Evolutionary conservation across 495 filamentous ascomycete species (phyloP), one percentile per base, ranked within the genome.

Genomic region (Aspergillus nanangensis): DNA sequence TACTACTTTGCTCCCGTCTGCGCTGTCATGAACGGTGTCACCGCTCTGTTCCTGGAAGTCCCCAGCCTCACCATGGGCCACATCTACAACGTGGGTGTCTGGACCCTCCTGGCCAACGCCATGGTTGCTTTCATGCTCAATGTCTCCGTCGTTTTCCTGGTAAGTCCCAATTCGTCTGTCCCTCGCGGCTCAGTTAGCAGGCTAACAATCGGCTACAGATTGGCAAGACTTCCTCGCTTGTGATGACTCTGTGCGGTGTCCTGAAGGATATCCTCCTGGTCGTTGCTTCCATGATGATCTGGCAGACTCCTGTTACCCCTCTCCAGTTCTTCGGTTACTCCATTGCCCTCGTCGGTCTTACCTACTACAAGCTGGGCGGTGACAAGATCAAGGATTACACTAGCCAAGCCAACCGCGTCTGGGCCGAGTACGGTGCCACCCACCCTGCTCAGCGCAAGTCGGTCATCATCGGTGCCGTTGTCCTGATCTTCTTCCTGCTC

Each of bases 181-280:
- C 10, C 22, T 38, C n/a, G 4, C 22, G 9, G 5, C 17, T 17
- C 10, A 3, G 24, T 23, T 15, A 18, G 42, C 22, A 43, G 44
- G 40, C 29, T 48, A 45, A 45, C 44, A 44, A 11, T 38, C 10
- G 1, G 1, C 42, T 33, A 43, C 54, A 96, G 90, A 98, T 98
- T 67, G 93, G 93, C 70, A 92, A 89, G 74, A 98, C 93, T 18
- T 96, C 92, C 0, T 92, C 90, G 39, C 80, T 98, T 34, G 90
- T 96, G 61, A 88, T 96, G 66, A 97, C 93, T 31, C 86, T 98
- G 40, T 97, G 89, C 69, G 93, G 93, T 73, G 91, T 98, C 47
- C 82, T 97, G 61, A 98, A 98, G 78, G 93, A 98, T 75, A 92
- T 98, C 54, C 81, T 98, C 48, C 86, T 98, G 22, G 91, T 98